Percentiles rank a stretch among this genome's conserved stretches.
phyloP scores from a whole-genome alignment of 78 protist species.

The Dictyostelium capitatum region DNA sequence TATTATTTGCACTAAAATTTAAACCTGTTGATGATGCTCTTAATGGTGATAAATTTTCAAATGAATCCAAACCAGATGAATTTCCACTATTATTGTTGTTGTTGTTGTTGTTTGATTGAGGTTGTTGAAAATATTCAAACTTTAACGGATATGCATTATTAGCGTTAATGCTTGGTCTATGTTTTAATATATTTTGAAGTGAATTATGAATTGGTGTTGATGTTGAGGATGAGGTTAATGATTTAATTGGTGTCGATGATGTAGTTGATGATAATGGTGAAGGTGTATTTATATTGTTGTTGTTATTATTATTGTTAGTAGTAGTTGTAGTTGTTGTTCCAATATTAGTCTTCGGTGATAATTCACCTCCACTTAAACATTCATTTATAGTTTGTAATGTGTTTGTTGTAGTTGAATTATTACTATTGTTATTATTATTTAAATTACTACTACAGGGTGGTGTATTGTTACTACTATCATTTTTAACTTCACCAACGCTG shows the following conservation, averaged over 20 bases:
- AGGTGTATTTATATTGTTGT: not conserved
- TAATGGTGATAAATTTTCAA: conserved; percentile 10
- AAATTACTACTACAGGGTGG: not conserved
- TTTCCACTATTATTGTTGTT: not conserved
- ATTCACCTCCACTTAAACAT: not conserved
- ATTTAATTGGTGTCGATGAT: not conserved
- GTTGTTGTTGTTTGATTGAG: not conserved
- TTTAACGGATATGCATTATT: not conserved
- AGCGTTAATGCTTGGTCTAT: not conserved
- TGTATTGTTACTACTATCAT: not conserved
- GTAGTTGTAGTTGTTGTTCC: not conserved
- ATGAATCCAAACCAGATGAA: conserved; percentile 2
- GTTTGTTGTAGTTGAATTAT: not conserved
- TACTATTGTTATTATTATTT: not conserved
- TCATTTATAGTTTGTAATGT: not conserved
- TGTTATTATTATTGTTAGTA: not conserved
- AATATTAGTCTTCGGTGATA: not conserved
- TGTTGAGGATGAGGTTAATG: not conserved
- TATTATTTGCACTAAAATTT: not conserved
- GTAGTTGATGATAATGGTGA: not conserved
- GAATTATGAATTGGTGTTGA: not conserved
- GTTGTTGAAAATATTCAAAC: not conserved
- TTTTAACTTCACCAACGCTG: not conserved
- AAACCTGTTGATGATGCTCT: not conserved
- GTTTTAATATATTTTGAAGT: not conserved